Percentiles rank a stretch among this genome's conserved stretches.
Evolutionary conservation across 164 flowering plant genomes (phyloP).

Genomic region (Kingdonia uniflora): DNA sequence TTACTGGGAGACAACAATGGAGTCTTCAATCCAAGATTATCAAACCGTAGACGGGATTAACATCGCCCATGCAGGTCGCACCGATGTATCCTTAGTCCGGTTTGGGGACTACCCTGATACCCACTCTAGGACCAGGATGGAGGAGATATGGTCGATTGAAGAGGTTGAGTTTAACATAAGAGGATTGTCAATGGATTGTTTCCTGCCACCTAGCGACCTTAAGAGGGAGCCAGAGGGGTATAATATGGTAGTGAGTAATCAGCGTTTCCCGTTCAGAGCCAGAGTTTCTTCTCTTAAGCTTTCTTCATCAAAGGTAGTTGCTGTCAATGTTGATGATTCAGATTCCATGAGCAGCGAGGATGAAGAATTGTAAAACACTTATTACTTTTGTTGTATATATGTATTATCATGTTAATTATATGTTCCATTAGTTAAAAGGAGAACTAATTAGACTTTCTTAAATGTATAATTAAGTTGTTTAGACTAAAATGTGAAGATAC

Average conservation of each 20-base stretch:
- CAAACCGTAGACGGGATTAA: slow-evolving; percentile 61
- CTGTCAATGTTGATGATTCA: slow-evolving; percentile 30
- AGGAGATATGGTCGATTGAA: slow-evolving; percentile 77
- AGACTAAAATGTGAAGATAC: too few species aligned
- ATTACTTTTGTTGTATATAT: neutral
- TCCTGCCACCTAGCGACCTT: slow-evolving; percentile 83
- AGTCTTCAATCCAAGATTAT: slow-evolving; percentile 61
- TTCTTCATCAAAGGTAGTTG: slow-evolving; percentile 42
- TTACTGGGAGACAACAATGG: slow-evolving; percentile 91
- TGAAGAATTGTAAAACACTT: slow-evolving; percentile 10
- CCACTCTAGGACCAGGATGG: slow-evolving; percentile 72
- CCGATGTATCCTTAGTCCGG: slow-evolving; percentile 52
- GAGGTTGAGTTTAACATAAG: slow-evolving; percentile 81
- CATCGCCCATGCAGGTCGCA: slow-evolving; percentile 70
- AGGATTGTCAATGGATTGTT: slow-evolving; percentile 75
- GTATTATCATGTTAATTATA: neutral
- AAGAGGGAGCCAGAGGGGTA: slow-evolving; percentile 45
- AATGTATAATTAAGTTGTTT: too few species aligned
- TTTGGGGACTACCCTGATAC: slow-evolving; percentile 53
- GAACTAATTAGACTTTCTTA: too few species aligned
- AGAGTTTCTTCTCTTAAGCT: slow-evolving; percentile 23
- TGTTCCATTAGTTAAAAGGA: too few species aligned
- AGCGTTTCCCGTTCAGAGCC: slow-evolving; percentile 17
- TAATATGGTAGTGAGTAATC: slow-evolving; percentile 11
- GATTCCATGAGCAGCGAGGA: slow-evolving; percentile 11